Conservation (phyloP, 2,329 filamentous ascomycete species). For the Botrytis galanthina region DNA sequence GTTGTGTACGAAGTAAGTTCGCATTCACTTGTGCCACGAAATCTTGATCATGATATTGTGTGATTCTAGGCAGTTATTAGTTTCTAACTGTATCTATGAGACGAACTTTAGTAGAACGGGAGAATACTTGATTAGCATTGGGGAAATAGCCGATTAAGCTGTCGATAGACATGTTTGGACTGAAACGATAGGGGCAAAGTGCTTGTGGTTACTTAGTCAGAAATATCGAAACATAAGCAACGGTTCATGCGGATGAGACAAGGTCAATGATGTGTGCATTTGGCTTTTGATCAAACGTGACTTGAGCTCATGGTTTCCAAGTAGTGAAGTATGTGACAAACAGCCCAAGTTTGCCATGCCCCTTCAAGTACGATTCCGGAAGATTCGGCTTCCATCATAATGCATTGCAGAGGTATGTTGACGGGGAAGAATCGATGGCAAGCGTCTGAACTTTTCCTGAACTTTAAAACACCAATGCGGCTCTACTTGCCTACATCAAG, state of each 20-base stretch:
- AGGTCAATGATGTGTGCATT: background rate
- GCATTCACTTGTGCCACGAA: background rate
- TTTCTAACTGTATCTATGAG: no score
- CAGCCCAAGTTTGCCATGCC: background rate
- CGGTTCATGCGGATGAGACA: no score
- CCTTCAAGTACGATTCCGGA: background rate
- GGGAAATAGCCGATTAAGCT: background rate
- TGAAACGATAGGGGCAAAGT: background rate
- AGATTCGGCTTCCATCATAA: background rate
- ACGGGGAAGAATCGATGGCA: background rate
- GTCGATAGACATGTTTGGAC: background rate
- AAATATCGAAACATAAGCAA: no score
- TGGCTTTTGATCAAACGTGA: background rate
- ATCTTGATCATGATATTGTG: background rate
- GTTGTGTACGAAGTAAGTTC: background rate
- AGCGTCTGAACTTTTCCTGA: background rate
- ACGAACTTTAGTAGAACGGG: background rate
- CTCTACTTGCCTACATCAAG: background rate
- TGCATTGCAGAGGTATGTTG: background rate
- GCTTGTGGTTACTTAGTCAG: background rate
- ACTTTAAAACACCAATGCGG: no score
- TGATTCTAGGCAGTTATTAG: background rate
- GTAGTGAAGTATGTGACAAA: background rate
- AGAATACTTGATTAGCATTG: accelerated
- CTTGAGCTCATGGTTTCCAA: background rate